Evolutionary conservation across 768 basidiomycete species (phyloP).

Genomic region (Butyriboletus loyo): DNA sequence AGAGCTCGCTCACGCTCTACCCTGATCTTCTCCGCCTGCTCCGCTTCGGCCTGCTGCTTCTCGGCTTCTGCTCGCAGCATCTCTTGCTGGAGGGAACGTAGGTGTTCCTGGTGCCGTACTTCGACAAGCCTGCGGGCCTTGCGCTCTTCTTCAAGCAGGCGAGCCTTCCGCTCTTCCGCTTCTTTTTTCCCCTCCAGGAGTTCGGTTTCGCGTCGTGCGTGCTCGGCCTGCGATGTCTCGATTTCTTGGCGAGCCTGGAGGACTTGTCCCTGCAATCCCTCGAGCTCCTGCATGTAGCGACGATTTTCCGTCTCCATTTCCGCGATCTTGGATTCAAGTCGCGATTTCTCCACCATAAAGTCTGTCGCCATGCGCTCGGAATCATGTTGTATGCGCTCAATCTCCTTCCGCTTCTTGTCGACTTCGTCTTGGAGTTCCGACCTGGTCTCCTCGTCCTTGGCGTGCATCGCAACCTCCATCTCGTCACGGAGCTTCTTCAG

Average conservation of each 20-base stretch:
- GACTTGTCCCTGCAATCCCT: conserved; percentile 29
- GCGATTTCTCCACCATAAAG: conserved; percentile 37
- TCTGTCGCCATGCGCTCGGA: conserved; percentile 39
- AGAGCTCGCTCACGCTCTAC: conserved; percentile 29
- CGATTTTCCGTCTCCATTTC: conserved; percentile 28
- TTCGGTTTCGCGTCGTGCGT: conserved; percentile 27
- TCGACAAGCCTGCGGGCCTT: conserved; percentile 26
- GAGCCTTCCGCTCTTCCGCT: conserved; percentile 29
- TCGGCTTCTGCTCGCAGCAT: conserved; percentile 26
- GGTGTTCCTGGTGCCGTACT: conserved; percentile 28
- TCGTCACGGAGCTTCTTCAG: conserved; percentile 44
- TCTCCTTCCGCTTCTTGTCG: conserved; percentile 42
- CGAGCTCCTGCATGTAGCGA: conserved; percentile 15
- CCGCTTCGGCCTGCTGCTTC: conserved; percentile 16
- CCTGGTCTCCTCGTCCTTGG: conserved; percentile 46
- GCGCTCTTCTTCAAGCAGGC: conserved; percentile 32
- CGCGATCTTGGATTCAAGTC: conserved; percentile 28
- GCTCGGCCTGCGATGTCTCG: conserved; percentile 27
- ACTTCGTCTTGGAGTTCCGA: conserved; percentile 45
- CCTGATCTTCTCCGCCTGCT: conserved; percentile 27
- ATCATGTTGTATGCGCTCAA: conserved; percentile 40
- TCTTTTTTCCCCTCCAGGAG: conserved; percentile 24
- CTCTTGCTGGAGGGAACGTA: conserved; percentile 26
- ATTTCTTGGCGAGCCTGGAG: conserved; percentile 25
- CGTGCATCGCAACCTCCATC: conserved; percentile 42